A percentile compares a stretch with the other conserved stretches of the same genome.
These are phyloP conservation scores for Lactarius tabidus DNA, from an alignment of 768 basidiomycete species.

Conservation along the genomic window DNA sequence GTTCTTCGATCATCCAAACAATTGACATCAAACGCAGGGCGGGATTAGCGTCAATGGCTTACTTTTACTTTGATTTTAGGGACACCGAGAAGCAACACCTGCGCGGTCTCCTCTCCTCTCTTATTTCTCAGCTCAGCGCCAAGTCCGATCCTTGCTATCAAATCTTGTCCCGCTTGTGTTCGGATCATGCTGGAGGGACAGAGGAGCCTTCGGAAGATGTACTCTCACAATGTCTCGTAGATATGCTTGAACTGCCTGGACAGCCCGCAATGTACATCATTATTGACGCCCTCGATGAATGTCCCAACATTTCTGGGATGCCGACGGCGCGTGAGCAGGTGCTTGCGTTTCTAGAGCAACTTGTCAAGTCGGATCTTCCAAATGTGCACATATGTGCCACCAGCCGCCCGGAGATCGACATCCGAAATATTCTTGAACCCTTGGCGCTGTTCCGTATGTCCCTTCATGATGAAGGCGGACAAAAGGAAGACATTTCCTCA, in stretches of 20 bases:
- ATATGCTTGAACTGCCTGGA: neutral
- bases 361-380: neutral
- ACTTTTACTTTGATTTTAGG: too few species aligned
- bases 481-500: neutral
- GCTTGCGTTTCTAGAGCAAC: neutral
- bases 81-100: too few species aligned
- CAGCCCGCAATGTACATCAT: neutral
- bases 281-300: constrained; percentile 13
- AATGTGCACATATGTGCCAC: constrained; percentile 7
- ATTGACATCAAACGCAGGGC: too few species aligned
- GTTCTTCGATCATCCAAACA: too few species aligned
- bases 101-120: too few species aligned
- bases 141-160: too few species aligned
- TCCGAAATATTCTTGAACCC: neutral
- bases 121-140: too few species aligned
- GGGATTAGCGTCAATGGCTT: too few species aligned
- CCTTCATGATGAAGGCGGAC: neutral
- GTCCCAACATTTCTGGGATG: neutral
- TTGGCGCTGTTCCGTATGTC: neutral
- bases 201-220: neutral
- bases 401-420: constrained; percentile 7
- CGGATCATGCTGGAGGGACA: neutral
- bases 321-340: neutral
- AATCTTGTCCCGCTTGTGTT: too few species aligned
- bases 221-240: neutral